These are phyloP conservation scores for Scleroderma bovista DNA, from an alignment of 768 basidiomycete species.

Conservation along the genomic window DNA sequence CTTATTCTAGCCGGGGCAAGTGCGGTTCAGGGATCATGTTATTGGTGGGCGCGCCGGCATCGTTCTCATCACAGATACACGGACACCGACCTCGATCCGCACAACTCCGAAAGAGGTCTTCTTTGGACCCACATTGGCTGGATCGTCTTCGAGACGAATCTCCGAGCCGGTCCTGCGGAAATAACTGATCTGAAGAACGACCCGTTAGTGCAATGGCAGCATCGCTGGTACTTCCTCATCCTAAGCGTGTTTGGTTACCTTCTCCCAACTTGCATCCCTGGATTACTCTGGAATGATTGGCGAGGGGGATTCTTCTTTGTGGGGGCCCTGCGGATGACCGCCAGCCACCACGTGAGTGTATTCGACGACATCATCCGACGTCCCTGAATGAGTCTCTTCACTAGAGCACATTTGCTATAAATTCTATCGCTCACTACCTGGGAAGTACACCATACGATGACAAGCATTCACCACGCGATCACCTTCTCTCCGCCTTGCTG, in stretches of 20 bases:
- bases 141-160: conserved; percentile 73
- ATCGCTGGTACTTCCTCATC: conserved; percentile 63
- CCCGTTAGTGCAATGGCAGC: conserved; percentile 71
- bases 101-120: conserved; percentile 72
- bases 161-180: conserved; percentile 68
- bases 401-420: conserved; percentile 84
- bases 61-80: conserved; percentile 82
- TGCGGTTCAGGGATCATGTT: conserved; percentile 82
- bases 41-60: conserved; percentile 83
- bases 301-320: conserved; percentile 72
- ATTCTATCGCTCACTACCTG: conserved; percentile 83
- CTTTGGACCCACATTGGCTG: conserved; percentile 81
- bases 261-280: conserved; percentile 64
- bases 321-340: conserved; percentile 61
- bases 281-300: conserved; percentile 71
- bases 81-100: conserved; percentile 83
- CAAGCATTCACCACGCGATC: conserved; percentile 69
- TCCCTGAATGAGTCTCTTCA: background rate
- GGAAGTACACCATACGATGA: conserved; percentile 82
- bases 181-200: conserved; percentile 68
- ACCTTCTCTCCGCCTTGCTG: conserved; percentile 73
- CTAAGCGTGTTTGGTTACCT: conserved; percentile 63
- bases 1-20: conserved; percentile 73
- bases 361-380: background rate
- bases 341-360: conserved; percentile 73